Evolutionary conservation across 2,329 filamentous ascomycete genomes (phyloP).

Genomic region (Diaporthe citriasiana): DNA sequence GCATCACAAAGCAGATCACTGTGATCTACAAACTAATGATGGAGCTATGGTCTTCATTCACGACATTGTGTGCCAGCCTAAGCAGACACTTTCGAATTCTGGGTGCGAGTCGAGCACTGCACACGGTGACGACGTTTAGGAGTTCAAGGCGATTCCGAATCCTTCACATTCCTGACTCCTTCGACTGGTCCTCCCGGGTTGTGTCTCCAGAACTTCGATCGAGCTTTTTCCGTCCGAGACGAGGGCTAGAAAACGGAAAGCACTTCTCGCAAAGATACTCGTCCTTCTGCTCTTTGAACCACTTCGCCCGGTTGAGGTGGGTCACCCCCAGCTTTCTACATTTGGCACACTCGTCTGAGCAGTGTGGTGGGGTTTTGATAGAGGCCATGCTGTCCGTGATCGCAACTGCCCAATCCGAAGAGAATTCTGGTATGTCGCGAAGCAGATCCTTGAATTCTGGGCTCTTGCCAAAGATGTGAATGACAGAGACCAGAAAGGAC

Average conservation of each 20-base stretch:
- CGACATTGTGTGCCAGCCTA: no score
- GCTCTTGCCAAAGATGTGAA: background rate
- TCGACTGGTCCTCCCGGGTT: background rate
- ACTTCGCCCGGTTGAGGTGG: background rate
- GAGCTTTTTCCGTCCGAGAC: background rate
- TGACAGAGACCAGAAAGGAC: background rate
- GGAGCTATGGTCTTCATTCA: background rate
- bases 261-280: background rate
- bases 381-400: background rate
- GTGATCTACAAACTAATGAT: background rate
- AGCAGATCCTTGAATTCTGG: background rate
- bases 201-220: background rate
- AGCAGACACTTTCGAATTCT: no score
- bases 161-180: background rate
- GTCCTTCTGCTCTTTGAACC: background rate
- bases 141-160: background rate
- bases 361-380: background rate
- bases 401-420: constrained; percentile 2
- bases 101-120: background rate
- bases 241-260: background rate
- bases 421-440: background rate
- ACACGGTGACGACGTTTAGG: background rate
- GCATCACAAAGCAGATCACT: background rate
- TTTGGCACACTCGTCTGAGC: background rate
- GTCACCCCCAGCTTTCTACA: background rate